A percentile compares a stretch with the other conserved stretches of the same genome.
phyloP scores from a whole-genome alignment of 805 yeast genomes.

The Wickerhamiella shivajii region DNA sequence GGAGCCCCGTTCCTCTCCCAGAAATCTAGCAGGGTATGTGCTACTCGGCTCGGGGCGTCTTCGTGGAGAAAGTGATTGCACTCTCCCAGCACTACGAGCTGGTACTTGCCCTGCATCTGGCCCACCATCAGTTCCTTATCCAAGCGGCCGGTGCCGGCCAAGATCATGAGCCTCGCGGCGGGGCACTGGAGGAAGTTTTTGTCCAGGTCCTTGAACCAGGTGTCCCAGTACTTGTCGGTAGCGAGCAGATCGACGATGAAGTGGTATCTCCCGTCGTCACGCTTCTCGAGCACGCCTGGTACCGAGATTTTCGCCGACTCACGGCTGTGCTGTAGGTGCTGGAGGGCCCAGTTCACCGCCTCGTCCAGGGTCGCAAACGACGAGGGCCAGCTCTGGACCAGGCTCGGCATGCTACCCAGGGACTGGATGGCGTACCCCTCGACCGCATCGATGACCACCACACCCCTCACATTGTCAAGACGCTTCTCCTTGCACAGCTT shows the following conservation, averaged over 20 bases:
- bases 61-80: conserved; percentile 95
- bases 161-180: conserved; percentile 53
- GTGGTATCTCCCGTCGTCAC: conserved; percentile 20
- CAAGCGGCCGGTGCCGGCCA: conserved; percentile 81
- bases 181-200: conserved; percentile 33
- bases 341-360: conserved; percentile 60
- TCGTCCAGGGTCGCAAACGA: conserved; percentile 36
- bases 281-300: conserved; percentile 41
- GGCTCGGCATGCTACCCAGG: conserved; percentile 48
- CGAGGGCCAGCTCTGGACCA: conserved; percentile 50
- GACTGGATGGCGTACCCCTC: conserved; percentile 82
- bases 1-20: conserved; percentile 24
- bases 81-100: conserved; percentile 64
- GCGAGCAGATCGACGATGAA: conserved; percentile 55
- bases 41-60: conserved; percentile 61
- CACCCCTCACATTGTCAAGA: conserved; percentile 37
- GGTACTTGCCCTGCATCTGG: conserved; percentile 95
- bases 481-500: conserved; percentile 27
- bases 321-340: conserved; percentile 35
- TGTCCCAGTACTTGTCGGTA: conserved; percentile 59
- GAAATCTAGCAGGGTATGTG: conserved; percentile 32
- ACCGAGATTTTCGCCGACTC: conserved; percentile 64
- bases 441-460: conserved; percentile 77
- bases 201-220: conserved; percentile 70
- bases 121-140: conserved; percentile 82